Percentiles rank a stretch among this genome's conserved stretches.
Conservation (phyloP, 2,329 filamentous ascomycete species). For the Penicillium sp. region DNA sequence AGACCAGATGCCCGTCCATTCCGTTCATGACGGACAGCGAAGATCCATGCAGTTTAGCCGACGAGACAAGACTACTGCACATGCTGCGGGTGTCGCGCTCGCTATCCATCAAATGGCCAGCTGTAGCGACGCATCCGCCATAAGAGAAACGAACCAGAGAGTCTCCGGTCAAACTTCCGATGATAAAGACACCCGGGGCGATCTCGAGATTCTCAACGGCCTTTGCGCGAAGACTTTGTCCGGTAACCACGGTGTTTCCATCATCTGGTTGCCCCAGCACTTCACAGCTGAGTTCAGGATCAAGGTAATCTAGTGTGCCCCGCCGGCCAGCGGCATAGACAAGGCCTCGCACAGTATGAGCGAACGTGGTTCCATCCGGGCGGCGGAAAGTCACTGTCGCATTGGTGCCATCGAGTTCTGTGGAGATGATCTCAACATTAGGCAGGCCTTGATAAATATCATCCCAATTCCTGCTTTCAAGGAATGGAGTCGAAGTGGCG, state of each 20-base stretch:
- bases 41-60: conserved; percentile 19
- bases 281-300: conserved; percentile 48
- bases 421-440: conserved; percentile 52
- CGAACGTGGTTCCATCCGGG: conserved; percentile 45
- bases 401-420: conserved; percentile 32
- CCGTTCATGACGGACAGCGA: conserved; percentile 40
- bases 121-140: conserved; percentile 59
- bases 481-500: conserved; percentile 48
- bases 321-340: conserved; percentile 60
- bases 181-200: conserved; percentile 55
- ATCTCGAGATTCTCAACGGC: conserved; percentile 56
- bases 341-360: conserved; percentile 50
- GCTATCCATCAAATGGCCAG: conserved; percentile 51
- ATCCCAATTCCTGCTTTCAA: conserved; percentile 52
- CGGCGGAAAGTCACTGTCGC: conserved; percentile 48
- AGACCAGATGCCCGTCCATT: conserved; percentile 38
- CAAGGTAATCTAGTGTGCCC: conserved; percentile 56
- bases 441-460: conserved; percentile 56
- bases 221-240: conserved; percentile 55
- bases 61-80: conserved; percentile 21
- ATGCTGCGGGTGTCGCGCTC: conserved; percentile 18
- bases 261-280: conserved; percentile 38
- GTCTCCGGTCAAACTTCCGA: conserved; percentile 62
- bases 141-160: conserved; percentile 62
- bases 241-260: conserved; percentile 47